Evolutionary conservation across 1,284 basidiomycete genomes (phyloP), one percentile per base, ranked within the genome.

Genomic region (Sporisorium scitamineum): DNA sequence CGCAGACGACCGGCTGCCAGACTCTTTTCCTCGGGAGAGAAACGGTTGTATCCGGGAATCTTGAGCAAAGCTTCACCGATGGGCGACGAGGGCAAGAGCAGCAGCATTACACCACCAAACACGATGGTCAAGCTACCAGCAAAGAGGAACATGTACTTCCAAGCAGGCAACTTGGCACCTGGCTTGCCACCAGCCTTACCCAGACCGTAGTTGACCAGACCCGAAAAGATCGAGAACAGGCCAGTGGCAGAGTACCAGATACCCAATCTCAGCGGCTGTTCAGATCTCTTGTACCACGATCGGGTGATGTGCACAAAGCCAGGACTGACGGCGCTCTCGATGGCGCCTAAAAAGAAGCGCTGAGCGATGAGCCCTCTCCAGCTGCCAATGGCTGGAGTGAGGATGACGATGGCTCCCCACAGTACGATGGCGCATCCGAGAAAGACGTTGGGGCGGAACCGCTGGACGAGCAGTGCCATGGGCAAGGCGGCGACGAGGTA

Each of bases 241-340:
- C 88, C 88, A 0, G 87, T 88, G 11, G 88, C 87, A 7, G 86
- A 87, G 78, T 88, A 89, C 88, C 88, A 88, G 44, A 88, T 84
- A 0, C 87, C 82, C 31, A 80, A 48, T 9, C 84, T 55, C 67
- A 78, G 16, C 45, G 82, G 53, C 68, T 78, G 45, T 74, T 85
- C 80, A 50, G 71, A 45, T 62, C 79, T 48, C 64, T 87, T 88
- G 81, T 89, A 89, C 88, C 88, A 89, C 29, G 86, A 76, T 0
- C 84, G 80, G 10, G 88, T 88, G 55, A 89, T 80, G 42, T 86
- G 80, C 4, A 89, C 85, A 71, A 89, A 89, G 1, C 87, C 88
- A 0, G 88, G 88, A 0, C 85, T 86, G 31, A 88, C 88, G 16
- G 86, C 84, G 1, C 84, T 84, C 79, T 86, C 81, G 24, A 80